phyloP scores from a whole-genome alignment of 164 flowering plant genomes.

The Cinnamomum micranthum region DNA sequence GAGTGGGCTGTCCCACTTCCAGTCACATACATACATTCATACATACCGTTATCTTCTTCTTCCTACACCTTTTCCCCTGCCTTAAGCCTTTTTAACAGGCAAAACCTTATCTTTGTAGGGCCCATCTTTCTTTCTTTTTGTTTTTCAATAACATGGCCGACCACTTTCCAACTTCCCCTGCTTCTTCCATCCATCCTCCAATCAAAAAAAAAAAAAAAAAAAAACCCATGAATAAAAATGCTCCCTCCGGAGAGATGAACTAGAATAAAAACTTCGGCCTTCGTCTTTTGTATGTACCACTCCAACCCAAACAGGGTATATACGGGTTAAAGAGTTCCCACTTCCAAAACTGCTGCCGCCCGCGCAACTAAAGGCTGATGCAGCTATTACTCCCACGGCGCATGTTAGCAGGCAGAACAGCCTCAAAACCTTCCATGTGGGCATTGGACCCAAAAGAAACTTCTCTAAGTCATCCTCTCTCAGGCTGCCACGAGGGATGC shows the following conservation, averaged over 20 bases:
- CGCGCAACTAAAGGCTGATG: neutral
- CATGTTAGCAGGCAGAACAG: neutral
- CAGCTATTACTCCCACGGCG: neutral
- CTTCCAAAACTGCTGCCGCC: neutral
- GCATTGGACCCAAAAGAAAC: neutral
- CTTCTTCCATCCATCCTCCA: neutral
- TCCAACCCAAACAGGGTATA: neutral
- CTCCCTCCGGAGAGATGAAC: neutral
- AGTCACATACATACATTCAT: too few relatives aligned
- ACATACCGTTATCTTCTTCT: too few relatives aligned
- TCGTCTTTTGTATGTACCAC: neutral
- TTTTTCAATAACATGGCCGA: neutral
- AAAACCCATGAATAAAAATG: neutral
- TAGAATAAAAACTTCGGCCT: too few relatives aligned
- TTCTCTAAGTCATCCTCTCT: conserved; percentile 27
- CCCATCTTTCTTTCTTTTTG: neutral
- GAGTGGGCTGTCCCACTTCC: too few relatives aligned
- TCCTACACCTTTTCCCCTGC: too few relatives aligned
- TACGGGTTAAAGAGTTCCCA: neutral
- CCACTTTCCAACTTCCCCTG: neutral
- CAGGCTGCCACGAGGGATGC: conserved; percentile 53
- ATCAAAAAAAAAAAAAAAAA: too few relatives aligned
- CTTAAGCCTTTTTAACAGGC: too few relatives aligned
- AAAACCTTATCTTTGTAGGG: too few relatives aligned
- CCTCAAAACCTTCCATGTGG: neutral